A percentile compares a stretch with the other conserved stretches of the same genome.
phyloP scores from a whole-genome alignment of 305 asterid genomes.

The Stenogyne calaminthoides region DNA sequence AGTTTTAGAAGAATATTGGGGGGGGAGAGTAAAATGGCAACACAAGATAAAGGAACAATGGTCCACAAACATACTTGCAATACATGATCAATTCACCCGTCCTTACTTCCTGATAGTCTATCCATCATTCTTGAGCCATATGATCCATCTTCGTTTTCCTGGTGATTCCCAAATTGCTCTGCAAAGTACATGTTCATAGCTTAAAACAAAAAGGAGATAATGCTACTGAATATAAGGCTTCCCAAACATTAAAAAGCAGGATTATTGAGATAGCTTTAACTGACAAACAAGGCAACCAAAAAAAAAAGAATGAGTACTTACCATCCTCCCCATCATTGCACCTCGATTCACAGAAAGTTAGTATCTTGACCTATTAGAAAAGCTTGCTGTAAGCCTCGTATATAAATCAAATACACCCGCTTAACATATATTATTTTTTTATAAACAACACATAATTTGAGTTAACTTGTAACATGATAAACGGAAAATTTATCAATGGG shows the following conservation, averaged over 20 bases:
- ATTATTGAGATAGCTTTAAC: background rate
- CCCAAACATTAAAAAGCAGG: background rate
- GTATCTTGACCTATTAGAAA: conserved; percentile 72
- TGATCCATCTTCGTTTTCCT: conserved; percentile 66
- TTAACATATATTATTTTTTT: background rate
- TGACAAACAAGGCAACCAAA: conserved; percentile 3
- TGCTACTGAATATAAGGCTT: conserved; percentile 12
- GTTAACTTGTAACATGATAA: background rate
- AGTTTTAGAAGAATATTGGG: background rate
- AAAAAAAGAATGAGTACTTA: conserved; percentile 39
- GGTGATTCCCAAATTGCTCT: conserved; percentile 62
- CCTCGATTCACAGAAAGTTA: conserved; percentile 77
- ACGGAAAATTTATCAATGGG: background rate
- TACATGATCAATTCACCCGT: conserved; percentile 85
- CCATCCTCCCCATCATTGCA: conserved; percentile 52
- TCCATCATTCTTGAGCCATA: conserved; percentile 91
- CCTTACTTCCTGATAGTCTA: conserved; percentile 71
- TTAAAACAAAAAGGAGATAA: conserved; percentile 6
- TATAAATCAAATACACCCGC: background rate
- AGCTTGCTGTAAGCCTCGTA: conserved; percentile 15
- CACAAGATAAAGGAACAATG: conserved; percentile 9
- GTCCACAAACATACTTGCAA: conserved; percentile 65
- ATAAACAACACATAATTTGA: conserved; percentile 1
- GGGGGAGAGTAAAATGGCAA: conserved; percentile 3
- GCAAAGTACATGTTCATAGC: conserved; percentile 28